Evolutionary conservation across 2,329 filamentous ascomycete genomes (phyloP), one percentile per base, ranked within the genome.

Genomic region (Aureobasidium zeae): DNA sequence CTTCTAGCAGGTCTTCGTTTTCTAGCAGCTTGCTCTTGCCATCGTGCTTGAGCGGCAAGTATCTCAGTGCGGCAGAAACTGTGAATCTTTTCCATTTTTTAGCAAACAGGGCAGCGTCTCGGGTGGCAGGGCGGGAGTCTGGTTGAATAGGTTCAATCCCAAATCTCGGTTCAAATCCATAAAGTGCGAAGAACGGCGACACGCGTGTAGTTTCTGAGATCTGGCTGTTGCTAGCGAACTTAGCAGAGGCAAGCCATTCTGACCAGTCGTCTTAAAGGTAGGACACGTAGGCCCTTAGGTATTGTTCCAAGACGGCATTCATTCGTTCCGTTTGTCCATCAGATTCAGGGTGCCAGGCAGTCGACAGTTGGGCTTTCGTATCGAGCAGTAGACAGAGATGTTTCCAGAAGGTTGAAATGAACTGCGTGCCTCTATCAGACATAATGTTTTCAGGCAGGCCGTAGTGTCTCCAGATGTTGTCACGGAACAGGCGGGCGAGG

Each of bases 61-160:
- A 37, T 37, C 34, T 37, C 8, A 4, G 9, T 37, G 16, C 8
- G 7, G 8, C 13, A 37, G 34, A 26, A 26, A 26, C 17, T 26
- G 16, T 37, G 26, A 11, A 37, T 37, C 34, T 26, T 37, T 26
- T 37, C 3, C 19, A 37, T 37, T 37, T 37, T 37, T 37, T 25
- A 26, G 34, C 13, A 20, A 37, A 37, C 26, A 37, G 22, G 8
- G 34, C n/a, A 9, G 34, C 19, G 13, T 37, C 21, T 26, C 13
- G 7, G 7, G n/a, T 37, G 26, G 22, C 26, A 37, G 19, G 22
- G 20, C 13, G 19, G 11, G 16, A 5, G 8, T 20, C 17, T 15
- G 21, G 34, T 8, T 8, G n/a, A 17, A 37, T 37, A 21, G n/a
- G 34, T 20, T 37, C 19, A 37, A 37, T 15, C 7, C 34, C 13